Percentiles rank a stretch among this genome's conserved stretches.
Evolutionary conservation across 129 eudicot species (phyloP).

Genomic region (Centaurea solstitialis): DNA sequence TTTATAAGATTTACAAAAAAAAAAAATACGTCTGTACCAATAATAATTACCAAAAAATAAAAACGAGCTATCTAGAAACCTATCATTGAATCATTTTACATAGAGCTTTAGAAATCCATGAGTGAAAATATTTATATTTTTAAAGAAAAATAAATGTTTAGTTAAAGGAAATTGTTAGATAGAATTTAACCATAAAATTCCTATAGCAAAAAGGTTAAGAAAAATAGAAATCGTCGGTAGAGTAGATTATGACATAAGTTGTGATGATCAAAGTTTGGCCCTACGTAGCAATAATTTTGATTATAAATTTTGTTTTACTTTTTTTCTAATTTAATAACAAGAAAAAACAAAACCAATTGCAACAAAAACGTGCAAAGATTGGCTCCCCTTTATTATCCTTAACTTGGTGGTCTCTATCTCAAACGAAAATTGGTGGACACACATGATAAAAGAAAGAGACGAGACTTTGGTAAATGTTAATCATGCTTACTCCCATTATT

Average conservation of each 20-base stretch:
- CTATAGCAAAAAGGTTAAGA: background rate
- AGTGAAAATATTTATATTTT: too few species aligned
- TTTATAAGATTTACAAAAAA: too few species aligned
- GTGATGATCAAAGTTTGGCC: background rate
- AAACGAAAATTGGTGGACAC: slow-evolving; percentile 14
- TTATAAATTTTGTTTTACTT: slow-evolving; percentile 9
- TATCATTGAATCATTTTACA: too few species aligned
- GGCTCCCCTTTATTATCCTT: slow-evolving; percentile 1
- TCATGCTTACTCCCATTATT: background rate
- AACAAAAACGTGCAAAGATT: slow-evolving; percentile 19
- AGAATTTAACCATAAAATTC: background rate
- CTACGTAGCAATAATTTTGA: background rate
- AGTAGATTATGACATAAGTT: background rate
- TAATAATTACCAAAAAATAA: too few species aligned
- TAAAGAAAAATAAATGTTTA: too few species aligned
- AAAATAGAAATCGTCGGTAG: slow-evolving; percentile 18
- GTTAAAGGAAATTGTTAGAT: background rate
- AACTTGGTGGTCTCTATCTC: slow-evolving; percentile 15
- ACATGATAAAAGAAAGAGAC: slow-evolving; percentile 4
- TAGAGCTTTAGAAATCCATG: too few species aligned
- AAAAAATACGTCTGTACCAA: too few species aligned
- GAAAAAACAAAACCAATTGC: slow-evolving; percentile 1
- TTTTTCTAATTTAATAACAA: background rate
- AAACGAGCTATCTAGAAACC: too few species aligned
- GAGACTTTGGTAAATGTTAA: background rate